Conservation (phyloP, 2,329 filamentous ascomycete genomes). For the Scolecobasidium constrictum region DNA sequence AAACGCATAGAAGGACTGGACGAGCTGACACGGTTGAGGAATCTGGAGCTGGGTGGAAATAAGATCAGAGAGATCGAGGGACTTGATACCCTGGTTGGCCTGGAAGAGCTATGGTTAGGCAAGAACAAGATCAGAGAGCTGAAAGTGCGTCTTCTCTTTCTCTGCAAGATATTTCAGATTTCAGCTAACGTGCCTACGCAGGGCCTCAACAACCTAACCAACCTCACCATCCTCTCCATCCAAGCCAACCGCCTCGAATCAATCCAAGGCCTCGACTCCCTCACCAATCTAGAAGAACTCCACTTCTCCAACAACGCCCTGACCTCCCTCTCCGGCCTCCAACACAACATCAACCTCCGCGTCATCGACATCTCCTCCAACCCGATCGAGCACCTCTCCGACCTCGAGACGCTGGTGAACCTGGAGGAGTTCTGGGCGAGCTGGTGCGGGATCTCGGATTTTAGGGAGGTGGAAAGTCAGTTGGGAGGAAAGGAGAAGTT, state of each 20-base stretch:
- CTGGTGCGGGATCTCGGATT: slow-evolving; percentile 71
- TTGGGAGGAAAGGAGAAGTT: slow-evolving; percentile 69
- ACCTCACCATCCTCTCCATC: slow-evolving; percentile 80
- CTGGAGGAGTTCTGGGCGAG: slow-evolving; percentile 93
- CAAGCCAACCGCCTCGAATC: slow-evolving; percentile 86
- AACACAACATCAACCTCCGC: slow-evolving; percentile 40
- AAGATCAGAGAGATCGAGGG: slow-evolving; percentile 76
- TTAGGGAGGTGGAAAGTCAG: slow-evolving; percentile 69
- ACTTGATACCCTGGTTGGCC: slow-evolving; percentile 59
- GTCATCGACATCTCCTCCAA: slow-evolving; percentile 89
- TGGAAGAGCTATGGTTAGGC: slow-evolving; percentile 89
- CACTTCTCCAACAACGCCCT: slow-evolving; percentile 96
- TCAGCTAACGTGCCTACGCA: slow-evolving; percentile 13
- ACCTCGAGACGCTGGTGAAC: slow-evolving; percentile 55
- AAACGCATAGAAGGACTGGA: slow-evolving; percentile 75
- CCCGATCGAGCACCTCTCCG: slow-evolving; percentile 61
- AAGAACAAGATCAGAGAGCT: slow-evolving; percentile 94
- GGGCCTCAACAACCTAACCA: slow-evolving; percentile 62
- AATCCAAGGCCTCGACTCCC: slow-evolving; percentile 62
- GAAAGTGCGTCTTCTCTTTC: slow-evolving; percentile 31
- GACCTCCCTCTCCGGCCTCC: slow-evolving; percentile 60
- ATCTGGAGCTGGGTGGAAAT: slow-evolving; percentile 87
- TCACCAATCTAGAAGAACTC: slow-evolving; percentile 74
- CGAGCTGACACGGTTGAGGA: slow-evolving; percentile 60
- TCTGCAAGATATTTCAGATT: background rate